These are phyloP conservation scores for Sanghuangporus sanghuang DNA, from an alignment of 1,284 basidiomycete genomes.

Conservation along the genomic window DNA sequence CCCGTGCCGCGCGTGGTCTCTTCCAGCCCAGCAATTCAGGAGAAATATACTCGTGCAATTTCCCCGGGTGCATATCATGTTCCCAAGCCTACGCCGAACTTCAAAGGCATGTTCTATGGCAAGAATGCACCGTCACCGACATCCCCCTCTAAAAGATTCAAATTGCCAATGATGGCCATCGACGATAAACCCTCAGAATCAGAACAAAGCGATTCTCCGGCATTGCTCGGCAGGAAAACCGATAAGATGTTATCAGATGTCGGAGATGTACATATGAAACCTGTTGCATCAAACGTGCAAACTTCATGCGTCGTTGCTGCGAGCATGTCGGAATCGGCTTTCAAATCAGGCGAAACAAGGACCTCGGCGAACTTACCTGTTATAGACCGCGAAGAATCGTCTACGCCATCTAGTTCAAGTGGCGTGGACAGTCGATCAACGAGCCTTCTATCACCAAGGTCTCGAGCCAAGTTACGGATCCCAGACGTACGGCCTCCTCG, in stretches of 20 bases:
- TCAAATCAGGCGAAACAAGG: background rate
- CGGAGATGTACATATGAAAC: background rate
- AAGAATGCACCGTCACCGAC: background rate
- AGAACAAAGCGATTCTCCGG: background rate
- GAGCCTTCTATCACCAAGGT: background rate
- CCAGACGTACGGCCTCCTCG: background rate
- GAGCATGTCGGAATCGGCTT: background rate
- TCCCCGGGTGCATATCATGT: background rate
- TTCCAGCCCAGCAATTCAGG: too few species aligned
- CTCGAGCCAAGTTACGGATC: background rate
- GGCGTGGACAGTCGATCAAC: background rate
- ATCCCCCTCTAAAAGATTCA: too few species aligned
- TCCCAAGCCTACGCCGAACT: background rate
- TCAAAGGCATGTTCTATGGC: background rate
- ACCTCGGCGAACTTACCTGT: background rate
- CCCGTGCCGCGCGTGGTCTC: background rate
- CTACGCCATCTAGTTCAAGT: background rate
- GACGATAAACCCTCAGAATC: too few species aligned
- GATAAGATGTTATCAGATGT: background rate
- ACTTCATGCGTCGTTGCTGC: too few species aligned
- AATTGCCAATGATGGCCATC: too few species aligned
- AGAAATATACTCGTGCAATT: background rate
- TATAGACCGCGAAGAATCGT: background rate
- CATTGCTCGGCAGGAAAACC: background rate
- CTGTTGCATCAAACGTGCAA: background rate